Evolutionary conservation across 495 filamentous ascomycete genomes (phyloP).

Genomic region (Lentithecium fluviatile): DNA sequence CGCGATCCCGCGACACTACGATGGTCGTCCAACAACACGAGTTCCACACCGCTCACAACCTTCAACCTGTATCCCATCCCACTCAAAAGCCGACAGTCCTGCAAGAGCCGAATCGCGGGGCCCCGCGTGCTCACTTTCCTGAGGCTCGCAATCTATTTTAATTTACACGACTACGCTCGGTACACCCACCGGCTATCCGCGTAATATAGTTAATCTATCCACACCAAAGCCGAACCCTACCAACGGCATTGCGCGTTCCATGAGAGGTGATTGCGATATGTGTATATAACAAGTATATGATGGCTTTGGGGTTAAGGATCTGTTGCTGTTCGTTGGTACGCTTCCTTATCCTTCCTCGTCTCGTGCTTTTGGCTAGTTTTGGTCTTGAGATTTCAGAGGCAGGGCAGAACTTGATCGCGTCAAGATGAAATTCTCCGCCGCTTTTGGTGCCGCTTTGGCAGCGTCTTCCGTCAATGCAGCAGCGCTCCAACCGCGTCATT

Average conservation of each 20-base stretch:
- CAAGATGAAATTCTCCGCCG: constrained; percentile 21
- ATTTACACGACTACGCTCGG: constrained; percentile 13
- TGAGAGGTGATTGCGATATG: constrained; percentile 2
- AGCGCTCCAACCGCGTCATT: constrained; percentile 27
- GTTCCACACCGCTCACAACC: not conserved
- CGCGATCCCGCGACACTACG: not conserved
- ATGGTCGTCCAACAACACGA: not conserved
- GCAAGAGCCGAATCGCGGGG: constrained; percentile 25
- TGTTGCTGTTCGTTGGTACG: not conserved
- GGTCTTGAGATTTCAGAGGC: too few relatives aligned
- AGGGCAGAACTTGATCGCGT: not conserved
- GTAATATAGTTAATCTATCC: constrained; percentile 16
- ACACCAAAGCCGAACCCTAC: not conserved
- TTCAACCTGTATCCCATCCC: not conserved
- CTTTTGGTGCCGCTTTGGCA: constrained; percentile 6
- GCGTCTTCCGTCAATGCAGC: constrained; percentile 16
- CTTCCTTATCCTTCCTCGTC: too few relatives aligned
- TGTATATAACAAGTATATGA: not conserved
- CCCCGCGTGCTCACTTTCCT: constrained; percentile 23
- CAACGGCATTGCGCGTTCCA: not conserved
- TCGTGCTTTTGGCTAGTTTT: too few relatives aligned
- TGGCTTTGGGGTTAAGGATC: not conserved
- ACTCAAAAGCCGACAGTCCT: constrained; percentile 3
- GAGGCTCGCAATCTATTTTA: constrained; percentile 1
- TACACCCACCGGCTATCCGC: constrained; percentile 17